Conservation (phyloP, 352 stramenopile genomes). For the Aphanomyces stellatus region DNA sequence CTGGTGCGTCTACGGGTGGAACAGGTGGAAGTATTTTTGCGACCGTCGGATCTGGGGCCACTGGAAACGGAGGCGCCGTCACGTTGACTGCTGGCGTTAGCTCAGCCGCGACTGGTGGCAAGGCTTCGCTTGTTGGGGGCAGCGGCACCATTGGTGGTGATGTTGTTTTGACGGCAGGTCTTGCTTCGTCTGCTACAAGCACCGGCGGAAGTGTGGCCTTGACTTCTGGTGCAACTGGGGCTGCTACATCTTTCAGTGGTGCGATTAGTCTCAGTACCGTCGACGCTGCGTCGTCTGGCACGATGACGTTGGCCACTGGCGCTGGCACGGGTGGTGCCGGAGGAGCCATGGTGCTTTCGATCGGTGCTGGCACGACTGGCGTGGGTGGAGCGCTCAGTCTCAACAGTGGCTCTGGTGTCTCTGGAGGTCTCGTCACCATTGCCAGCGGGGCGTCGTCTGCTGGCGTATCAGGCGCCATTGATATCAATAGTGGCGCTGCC, state of each 20-base stretch:
- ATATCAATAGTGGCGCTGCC: slow-evolving; percentile 34
- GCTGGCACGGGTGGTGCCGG: not conserved
- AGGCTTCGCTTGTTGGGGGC: not conserved
- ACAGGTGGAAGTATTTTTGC: not conserved
- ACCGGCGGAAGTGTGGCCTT: not conserved
- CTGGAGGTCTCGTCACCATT: slow-evolving; percentile 42
- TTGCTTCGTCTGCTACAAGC: not conserved
- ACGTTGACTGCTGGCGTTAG: not conserved
- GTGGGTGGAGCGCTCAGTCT: slow-evolving; percentile 58
- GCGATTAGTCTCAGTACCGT: not conserved
- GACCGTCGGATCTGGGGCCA: not conserved
- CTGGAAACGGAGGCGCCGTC: not conserved
- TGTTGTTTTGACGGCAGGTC: not conserved
- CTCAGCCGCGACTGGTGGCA: not conserved
- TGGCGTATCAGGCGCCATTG: slow-evolving; percentile 33
- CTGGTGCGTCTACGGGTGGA: not conserved
- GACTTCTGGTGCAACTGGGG: not conserved
- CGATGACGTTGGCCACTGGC: not conserved
- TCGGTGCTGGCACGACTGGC: slow-evolving; percentile 28
- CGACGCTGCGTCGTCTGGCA: not conserved
- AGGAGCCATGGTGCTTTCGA: not conserved
- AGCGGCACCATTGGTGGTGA: not conserved
- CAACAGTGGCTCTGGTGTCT: slow-evolving; percentile 47
- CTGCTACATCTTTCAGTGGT: not conserved
- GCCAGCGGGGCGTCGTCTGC: slow-evolving; percentile 30